Base-by-base conservation (phyloP, 805 yeast species). In the Zygosaccharomyces bisporus region DNA sequence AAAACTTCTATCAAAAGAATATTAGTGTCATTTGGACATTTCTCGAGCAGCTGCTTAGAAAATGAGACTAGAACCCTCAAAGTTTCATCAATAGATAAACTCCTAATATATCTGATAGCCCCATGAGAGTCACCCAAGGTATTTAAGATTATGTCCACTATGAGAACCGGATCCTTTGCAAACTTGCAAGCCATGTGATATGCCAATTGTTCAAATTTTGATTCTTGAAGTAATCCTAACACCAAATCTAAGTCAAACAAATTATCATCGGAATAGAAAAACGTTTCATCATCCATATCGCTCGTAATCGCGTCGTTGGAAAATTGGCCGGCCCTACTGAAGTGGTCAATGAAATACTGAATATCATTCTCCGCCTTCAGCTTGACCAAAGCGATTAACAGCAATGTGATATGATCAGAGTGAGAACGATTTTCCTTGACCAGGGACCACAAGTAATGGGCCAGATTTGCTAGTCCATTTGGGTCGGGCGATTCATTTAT, bases 1-100 rank as follows among this genome's bases (percentile, higher is more conserved):
- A 91, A 93, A 0, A 91, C 84, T 21, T 85, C 83, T 40, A 93
- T 89, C 45, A 91, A 69, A 29, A 93, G 65, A 23, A 82, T 82
- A 1, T 96, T 89, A 0, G 95, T 84, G 44, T 83, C 88, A 45
- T 84, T 76, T 0, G 98, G 97, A 30, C 79, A 66, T 36, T 71
- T 60, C 29, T 84, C 85, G 38, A 91, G 69, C 21, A 91, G 66
- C 1, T 66, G 56, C 47, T 86, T 80, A 3, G 91, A 81, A 55
- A 76, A 79, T 21, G 81, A 80, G 6, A 81, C 75, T 39, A 90
- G 67, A 6, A 86, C 80, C 32, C 91, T 68, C 21, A 90, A 66
- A 3, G 88, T 77, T 41, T 90, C 96, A 54, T 86, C 89, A 17
- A 86, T 80, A 0, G 82, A 72, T 27, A 90, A 64, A 2, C 88